Base-by-base conservation (phyloP, 2,329 filamentous ascomycete genomes). In the Ophiostoma sp. region DNA sequence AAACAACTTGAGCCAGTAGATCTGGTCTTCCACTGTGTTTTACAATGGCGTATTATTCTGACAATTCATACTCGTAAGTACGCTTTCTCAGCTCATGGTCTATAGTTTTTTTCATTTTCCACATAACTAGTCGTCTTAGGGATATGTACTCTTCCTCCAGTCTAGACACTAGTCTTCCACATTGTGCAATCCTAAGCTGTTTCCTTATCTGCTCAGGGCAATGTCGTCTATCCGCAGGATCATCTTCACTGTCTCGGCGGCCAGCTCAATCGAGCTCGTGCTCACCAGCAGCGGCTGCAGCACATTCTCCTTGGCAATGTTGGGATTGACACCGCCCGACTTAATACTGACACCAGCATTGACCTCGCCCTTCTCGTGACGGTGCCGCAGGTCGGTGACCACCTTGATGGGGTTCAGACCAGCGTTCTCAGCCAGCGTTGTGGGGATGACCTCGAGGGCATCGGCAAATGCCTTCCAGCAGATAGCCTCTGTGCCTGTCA, bases 381-480 rank as follows among this genome's bases (percentile, higher is more conserved):
- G 88, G 80, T 97, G 93, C 76, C 95, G 87, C 76, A 99, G 82
- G 75, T 98, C 95, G 40, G 95, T 99, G 64, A 99, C 95, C 41
- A 99, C 95, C 82, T 96, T 97, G 85, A 99, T 99, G 78, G 91
- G 94, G 84, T 99, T 99, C 72, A 99, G 84, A 65, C 95, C 95
- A 0, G 95, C 95, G 75, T 99, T 99, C 82, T 99, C 95, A 0
- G 95, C 96, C 73, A 99, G 84, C 1, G 95, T 99, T 45, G 94
- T 97, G 14, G 96, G 95, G 67, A 99, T 91, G 58, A 99, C 92
- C 81, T 99, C 95, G 82, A 99, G 90, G 7, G 95, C 95, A 72
- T 99, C 94, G 1, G 96, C 95, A 76, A 99, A 99, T 0, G 94
- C 94, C 82, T 97, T 98, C 92, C 92, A 99, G 86, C 95, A 99